Base-by-base conservation (phyloP, 768 basidiomycete species). In the Tremella fuciformis region DNA sequence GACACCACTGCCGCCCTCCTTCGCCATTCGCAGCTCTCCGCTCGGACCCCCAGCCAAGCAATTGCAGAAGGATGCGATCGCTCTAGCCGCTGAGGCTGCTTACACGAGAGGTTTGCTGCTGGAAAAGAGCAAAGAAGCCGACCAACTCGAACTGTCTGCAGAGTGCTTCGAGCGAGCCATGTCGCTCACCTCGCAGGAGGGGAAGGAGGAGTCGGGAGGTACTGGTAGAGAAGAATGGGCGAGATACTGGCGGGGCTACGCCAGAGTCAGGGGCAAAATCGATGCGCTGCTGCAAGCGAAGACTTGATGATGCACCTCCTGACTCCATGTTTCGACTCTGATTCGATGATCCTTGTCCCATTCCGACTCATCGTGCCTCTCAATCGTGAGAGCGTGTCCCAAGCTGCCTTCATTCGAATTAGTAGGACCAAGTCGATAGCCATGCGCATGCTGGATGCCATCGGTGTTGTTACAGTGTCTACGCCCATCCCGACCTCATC, bases 151-250 rank as follows among this genome's bases (percentile, higher is more conserved):
- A 18, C 38, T 56, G 1, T 68, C 70, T 2, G 59, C 56, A 6
- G 70, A 76, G 44, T 69, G 66, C 41, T 73, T 72, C 37, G 70
- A 75, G 40, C 39, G 64, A 15, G 75, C 75, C 1, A 69, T 73
- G 64, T 51, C 55, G 9, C 63, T 73, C 24, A 57, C 55, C 46
- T 60, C 50, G 34, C 29, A 63, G 3, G 69, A 71, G 38, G 73
- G 71, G 3, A 53, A 60, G 9, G 55, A 57, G 19, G 60, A 68
- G 13, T 67, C 65, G 37, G 54, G 54, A 16, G 64, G 42, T 2
- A 52, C 50, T 21, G 64, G 67, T 13, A 34, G 29, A 11, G 65
- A 65, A 24, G 70, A 71, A 8, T 71, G 67, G 63, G 52, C 26
- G 49, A 76, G 58, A 53, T 76, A 76, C 41, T 74, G 59, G 59